Evolutionary conservation across 306 rosid genomes (phyloP).

Genomic region (Vigna hirtella): DNA sequence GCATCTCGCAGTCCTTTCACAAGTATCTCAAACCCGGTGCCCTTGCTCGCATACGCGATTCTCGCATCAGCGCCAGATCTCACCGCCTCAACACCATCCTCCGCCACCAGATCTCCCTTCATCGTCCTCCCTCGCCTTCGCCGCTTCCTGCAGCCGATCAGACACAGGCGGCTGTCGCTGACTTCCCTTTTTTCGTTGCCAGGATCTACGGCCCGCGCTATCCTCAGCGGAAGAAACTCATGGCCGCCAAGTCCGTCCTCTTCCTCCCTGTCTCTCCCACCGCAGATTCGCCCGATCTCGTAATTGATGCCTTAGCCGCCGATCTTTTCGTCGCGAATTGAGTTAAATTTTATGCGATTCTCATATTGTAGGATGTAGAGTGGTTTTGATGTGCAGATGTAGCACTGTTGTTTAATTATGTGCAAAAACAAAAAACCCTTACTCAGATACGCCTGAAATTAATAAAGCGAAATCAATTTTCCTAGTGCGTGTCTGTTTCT

Average conservation of each 20-base stretch:
- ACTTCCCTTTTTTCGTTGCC: slow-evolving; percentile 59
- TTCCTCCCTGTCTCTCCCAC: slow-evolving; percentile 52
- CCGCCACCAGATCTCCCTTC: slow-evolving; percentile 49
- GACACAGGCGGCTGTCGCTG: slow-evolving; percentile 35
- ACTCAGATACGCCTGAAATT: slow-evolving; percentile 31
- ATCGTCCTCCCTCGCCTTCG: slow-evolving; percentile 24
- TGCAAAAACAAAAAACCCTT: background rate
- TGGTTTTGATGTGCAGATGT: slow-evolving; percentile 45
- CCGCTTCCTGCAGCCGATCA: slow-evolving; percentile 33
- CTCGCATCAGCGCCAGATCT: slow-evolving; percentile 74
- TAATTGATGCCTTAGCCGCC: slow-evolving; percentile 56
- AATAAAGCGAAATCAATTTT: slow-evolving; percentile 46
- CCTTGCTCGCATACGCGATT: slow-evolving; percentile 87
- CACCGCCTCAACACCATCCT: slow-evolving; percentile 45
- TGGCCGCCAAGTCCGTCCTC: slow-evolving; percentile 67
- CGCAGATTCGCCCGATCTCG: slow-evolving; percentile 60
- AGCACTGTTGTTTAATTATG: slow-evolving; percentile 33
- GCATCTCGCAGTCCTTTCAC: slow-evolving; percentile 57
- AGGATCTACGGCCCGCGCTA: slow-evolving; percentile 68
- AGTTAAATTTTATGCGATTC: slow-evolving; percentile 9
- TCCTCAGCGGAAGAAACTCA: slow-evolving; percentile 77
- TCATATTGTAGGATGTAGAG: slow-evolving; percentile 56
- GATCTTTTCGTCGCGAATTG: slow-evolving; percentile 70
- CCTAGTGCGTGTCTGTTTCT: background rate
- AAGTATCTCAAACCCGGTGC: slow-evolving; percentile 90